These are phyloP conservation scores for Zymoseptoria tritici DNA, from an alignment of 2,329 filamentous ascomycete genomes.

Conservation along the genomic window DNA sequence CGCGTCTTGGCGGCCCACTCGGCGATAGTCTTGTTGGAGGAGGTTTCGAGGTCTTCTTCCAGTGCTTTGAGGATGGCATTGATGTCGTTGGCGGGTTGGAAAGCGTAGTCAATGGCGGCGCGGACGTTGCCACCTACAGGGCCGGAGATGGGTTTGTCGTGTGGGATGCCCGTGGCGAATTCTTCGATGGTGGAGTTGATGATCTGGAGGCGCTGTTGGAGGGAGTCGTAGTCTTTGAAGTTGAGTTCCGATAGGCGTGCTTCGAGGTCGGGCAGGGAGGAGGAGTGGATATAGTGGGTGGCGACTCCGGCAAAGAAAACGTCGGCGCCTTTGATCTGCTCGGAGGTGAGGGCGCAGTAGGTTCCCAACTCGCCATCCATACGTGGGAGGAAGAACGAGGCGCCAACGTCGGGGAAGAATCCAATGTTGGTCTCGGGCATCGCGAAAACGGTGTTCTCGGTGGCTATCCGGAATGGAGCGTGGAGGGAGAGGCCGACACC, in stretches of 20 bases:
- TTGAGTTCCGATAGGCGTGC: constrained; percentile 78
- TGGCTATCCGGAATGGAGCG: constrained; percentile 92
- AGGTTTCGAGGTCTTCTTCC: constrained; percentile 37
- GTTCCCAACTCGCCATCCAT: constrained; percentile 82
- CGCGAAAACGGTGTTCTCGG: constrained; percentile 88
- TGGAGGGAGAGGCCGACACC: constrained; percentile 92
- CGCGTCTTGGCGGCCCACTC: constrained; percentile 76
- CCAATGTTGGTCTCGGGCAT: constrained; percentile 99
- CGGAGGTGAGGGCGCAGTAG: constrained; percentile 87
- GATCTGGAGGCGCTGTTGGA: constrained; percentile 57
- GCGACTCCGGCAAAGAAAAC: constrained; percentile 86
- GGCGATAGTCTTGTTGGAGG: constrained; percentile 40
- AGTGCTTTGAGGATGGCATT: constrained; percentile 65
- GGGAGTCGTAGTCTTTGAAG: constrained; percentile 68
- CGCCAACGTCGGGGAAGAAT: constrained; percentile 97
- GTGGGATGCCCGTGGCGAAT: constrained; percentile 77
- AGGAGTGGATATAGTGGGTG: constrained; percentile 93
- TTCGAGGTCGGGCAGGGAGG: constrained; percentile 72
- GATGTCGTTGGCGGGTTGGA: constrained; percentile 47
- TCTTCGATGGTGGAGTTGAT: constrained; percentile 89
- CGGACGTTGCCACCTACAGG: constrained; percentile 56
- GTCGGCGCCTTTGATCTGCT: constrained; percentile 72
- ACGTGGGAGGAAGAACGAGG: constrained; percentile 87
- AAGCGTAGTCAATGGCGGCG: constrained; percentile 67
- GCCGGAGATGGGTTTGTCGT: constrained; percentile 48